Percentiles rank a stretch among this genome's conserved stretches.
These are phyloP conservation scores for Yamadazyma pseudoaaseri DNA, from an alignment of 1,139 yeast species.

Conservation along the genomic window DNA sequence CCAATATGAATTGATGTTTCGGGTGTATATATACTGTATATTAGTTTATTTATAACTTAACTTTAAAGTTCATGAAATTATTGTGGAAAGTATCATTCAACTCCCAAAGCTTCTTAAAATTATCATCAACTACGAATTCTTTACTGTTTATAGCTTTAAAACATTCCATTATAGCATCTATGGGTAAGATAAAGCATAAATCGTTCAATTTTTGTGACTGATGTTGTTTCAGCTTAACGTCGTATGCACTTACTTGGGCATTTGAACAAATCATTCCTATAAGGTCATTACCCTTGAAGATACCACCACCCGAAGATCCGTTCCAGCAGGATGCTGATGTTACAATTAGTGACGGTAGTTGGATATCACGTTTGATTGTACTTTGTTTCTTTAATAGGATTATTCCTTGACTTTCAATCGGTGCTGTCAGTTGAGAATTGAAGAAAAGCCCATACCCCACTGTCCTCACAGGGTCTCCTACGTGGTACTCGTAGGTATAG, in stretches of 20 bases:
- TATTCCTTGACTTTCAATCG: slow-evolving; percentile 47
- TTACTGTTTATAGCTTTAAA: slow-evolving; percentile 5
- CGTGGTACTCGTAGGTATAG: slow-evolving; percentile 11
- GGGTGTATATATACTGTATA: slow-evolving; percentile 6
- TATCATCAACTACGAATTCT: slow-evolving; percentile 13
- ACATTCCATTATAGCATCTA: slow-evolving; percentile 24
- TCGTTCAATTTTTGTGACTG: slow-evolving; percentile 26
- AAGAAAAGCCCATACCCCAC: slow-evolving; percentile 60
- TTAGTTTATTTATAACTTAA: slow-evolving; percentile 12
- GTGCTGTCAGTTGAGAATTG: slow-evolving; percentile 22
- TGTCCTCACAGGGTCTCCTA: slow-evolving; percentile 44
- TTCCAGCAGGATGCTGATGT: slow-evolving; percentile 71
- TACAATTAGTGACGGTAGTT: slow-evolving; percentile 40
- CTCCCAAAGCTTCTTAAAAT: slow-evolving; percentile 25
- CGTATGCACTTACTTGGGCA: slow-evolving; percentile 35
- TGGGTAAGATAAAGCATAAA: slow-evolving; percentile 30
- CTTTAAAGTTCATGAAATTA: slow-evolving; percentile 8
- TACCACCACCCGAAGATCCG: slow-evolving; percentile 75
- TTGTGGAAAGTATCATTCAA: slow-evolving; percentile 24
- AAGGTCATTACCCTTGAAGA: slow-evolving; percentile 37
- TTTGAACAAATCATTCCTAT: slow-evolving; percentile 66
- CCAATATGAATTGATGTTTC: slow-evolving; percentile 3
- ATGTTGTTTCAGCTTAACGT: slow-evolving; percentile 10
- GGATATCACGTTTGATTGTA: slow-evolving; percentile 4
- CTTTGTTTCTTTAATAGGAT: slow-evolving; percentile 16